Conservation (phyloP, 2,329 filamentous ascomycete genomes). For the Alternaria sp. region DNA sequence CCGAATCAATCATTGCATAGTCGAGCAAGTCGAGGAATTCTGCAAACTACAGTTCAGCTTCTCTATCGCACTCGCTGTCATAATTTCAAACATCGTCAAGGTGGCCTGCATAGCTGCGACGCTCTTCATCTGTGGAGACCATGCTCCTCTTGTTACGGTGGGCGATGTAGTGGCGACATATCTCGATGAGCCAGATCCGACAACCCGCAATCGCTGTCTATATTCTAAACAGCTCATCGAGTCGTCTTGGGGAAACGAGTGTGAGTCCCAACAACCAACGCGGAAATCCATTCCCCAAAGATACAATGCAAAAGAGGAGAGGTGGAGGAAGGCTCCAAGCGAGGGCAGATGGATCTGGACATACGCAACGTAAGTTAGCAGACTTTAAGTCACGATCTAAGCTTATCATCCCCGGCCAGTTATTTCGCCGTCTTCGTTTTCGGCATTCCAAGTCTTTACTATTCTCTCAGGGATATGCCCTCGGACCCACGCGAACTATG, state of each 20-base stretch:
- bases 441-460: conserved; percentile 1
- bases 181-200: conserved; percentile 19
- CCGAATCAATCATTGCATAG: conserved; percentile 26
- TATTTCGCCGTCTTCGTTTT: background rate
- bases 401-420: background rate
- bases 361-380: background rate
- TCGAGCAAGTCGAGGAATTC: conserved; percentile 20
- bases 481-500: conserved; percentile 6
- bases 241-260: background rate
- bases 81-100: conserved; percentile 16
- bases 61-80: conserved; percentile 24
- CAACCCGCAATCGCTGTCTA: conserved; percentile 15
- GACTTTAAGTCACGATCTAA: fast-evolving
- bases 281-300: background rate
- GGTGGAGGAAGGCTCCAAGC: background rate
- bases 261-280: background rate
- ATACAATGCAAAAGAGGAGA: background rate
- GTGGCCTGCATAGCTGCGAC: conserved; percentile 13
- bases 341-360: background rate
- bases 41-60: conserved; percentile 38
- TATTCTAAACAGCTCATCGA: background rate
- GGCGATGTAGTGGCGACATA: conserved; percentile 32
- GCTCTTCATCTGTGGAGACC: conserved; percentile 8
- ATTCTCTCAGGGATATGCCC: conserved; percentile 9
- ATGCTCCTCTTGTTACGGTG: conserved; percentile 26